Evolutionary conservation across 106 monocot genomes (phyloP).

Genomic region (Apostasia shenzhenica): DNA sequence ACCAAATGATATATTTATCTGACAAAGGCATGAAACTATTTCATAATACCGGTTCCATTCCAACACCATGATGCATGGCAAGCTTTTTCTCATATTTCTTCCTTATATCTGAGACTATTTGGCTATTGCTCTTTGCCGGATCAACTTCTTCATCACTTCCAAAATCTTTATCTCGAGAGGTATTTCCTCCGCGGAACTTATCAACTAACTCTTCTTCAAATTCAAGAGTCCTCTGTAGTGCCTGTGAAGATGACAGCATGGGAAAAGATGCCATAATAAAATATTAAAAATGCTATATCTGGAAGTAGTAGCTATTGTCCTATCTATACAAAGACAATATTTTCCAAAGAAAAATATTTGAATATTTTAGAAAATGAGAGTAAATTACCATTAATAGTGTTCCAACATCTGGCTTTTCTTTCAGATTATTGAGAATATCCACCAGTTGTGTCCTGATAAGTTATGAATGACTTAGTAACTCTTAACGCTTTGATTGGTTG

Average conservation of each 20-base stretch:
- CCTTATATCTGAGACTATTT: constrained; percentile 83
- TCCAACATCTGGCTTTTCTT: constrained; percentile 97
- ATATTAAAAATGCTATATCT: not conserved
- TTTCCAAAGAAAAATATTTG: not conserved
- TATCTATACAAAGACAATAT: not conserved
- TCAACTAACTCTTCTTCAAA: constrained; percentile 97
- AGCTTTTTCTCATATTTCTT: constrained; percentile 93
- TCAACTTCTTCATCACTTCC: constrained; percentile 69
- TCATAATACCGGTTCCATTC: constrained; percentile 48
- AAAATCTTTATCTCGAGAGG: constrained; percentile 38
- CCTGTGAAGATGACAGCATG: constrained; percentile 27
- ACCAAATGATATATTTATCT: not conserved
- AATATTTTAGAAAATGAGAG: not conserved
- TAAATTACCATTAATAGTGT: constrained; percentile 70
- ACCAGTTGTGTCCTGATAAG: constrained; percentile 73
- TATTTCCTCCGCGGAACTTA: constrained; percentile 85
- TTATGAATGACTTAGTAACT: constrained; percentile 1
- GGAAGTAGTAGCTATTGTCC: not conserved
- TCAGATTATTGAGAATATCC: constrained; percentile 83
- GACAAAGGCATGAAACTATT: constrained; percentile 2
- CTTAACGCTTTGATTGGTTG: not conserved
- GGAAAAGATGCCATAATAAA: too few species aligned
- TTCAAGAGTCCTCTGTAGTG: constrained; percentile 90
- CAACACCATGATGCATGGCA: constrained; percentile 42
- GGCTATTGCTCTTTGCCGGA: constrained; percentile 44